Evolutionary conservation across 345 rosid genomes (phyloP), one percentile per base, ranked within the genome.

Genomic region (Angophora floribunda): DNA sequence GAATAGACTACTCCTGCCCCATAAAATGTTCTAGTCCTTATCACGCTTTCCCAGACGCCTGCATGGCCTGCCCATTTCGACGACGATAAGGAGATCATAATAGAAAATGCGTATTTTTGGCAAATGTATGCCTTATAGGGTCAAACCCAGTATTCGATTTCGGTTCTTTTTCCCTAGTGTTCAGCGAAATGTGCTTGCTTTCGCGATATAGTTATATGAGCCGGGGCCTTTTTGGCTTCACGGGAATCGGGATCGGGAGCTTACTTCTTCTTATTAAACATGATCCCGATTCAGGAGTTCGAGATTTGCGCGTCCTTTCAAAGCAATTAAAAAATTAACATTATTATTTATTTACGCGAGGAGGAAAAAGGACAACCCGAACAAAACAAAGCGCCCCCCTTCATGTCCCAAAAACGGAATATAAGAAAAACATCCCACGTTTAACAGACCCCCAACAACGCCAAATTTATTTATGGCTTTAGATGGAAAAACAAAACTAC

Each of bases 241-340:
- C 4, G 6, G 70, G 36, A 13, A 63, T 63, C 36, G 17, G 5
- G 8, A n/a, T n/a, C 36, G 17, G 5, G 8, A n/a, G 30, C 17
- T 63, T 26, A 26, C n/a, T 13, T 61, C 17, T 28, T 61, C n/a
- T 63, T 13, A n/a, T n/a, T 1, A 9, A 63, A 9, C 36, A n/a
- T 7, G 5, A 8, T 22, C 2, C 0, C 11, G 12, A 4, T 55
- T 1, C 2, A 2, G 21, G 8, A 22, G 28, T 22, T 55, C 5
- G 7, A 51, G 10, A 51, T 51, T 51, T 51, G 5, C 9, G 28
- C 5, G 0, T 0, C 22, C 11, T 22, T 22, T 55, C 6, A 9
- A 36, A 36, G 41, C 41, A 36, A 36, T 36, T 2, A 36, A 36
- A 36, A 36, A 36, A 36, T 36, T 36, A 36, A 36, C 41, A 36